Conservation (phyloP, 768 basidiomycete genomes). For the Psilocybe sp. region DNA sequence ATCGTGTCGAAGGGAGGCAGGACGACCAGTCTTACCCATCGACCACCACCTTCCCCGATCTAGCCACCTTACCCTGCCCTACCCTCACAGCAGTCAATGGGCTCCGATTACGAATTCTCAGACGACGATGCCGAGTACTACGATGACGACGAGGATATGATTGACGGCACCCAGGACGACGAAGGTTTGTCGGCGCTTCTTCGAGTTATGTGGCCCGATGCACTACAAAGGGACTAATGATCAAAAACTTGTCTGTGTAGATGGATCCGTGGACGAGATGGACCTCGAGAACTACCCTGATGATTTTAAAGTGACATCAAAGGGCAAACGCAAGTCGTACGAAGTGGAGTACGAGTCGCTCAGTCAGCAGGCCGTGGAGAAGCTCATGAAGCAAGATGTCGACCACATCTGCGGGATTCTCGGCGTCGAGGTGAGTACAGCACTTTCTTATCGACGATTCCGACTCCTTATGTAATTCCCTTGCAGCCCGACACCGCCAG, state of each 20-base stretch:
- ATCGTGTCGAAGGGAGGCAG: no score
- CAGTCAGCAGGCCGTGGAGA: conserved; percentile 69
- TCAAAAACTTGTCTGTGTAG: conserved; percentile 1
- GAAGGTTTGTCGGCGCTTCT: conserved; percentile 32
- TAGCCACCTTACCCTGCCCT: neutral
- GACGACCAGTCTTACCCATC: no score
- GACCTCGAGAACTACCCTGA: conserved; percentile 66
- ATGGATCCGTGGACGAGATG: conserved; percentile 54
- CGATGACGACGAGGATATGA: conserved; percentile 66
- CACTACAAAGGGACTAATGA: neutral
- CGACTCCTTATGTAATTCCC: neutral
- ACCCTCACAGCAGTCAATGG: conserved; percentile 24
- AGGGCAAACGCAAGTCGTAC: conserved; percentile 66
- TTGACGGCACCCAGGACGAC: conserved; percentile 60
- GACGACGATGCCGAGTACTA: conserved; percentile 67
- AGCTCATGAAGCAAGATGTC: conserved; percentile 72
- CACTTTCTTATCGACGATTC: neutral
- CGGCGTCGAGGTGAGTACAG: conserved; percentile 78
- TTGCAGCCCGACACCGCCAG: conserved; percentile 64
- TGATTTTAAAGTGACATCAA: conserved; percentile 57
- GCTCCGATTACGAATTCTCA: conserved; percentile 69
- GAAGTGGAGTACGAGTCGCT: conserved; percentile 85
- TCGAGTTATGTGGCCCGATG: neutral
- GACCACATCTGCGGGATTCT: conserved; percentile 88
- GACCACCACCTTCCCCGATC: neutral